Conservation (phyloP, 176 grass and related monocot genomes). For the Thalia dealbata region DNA sequence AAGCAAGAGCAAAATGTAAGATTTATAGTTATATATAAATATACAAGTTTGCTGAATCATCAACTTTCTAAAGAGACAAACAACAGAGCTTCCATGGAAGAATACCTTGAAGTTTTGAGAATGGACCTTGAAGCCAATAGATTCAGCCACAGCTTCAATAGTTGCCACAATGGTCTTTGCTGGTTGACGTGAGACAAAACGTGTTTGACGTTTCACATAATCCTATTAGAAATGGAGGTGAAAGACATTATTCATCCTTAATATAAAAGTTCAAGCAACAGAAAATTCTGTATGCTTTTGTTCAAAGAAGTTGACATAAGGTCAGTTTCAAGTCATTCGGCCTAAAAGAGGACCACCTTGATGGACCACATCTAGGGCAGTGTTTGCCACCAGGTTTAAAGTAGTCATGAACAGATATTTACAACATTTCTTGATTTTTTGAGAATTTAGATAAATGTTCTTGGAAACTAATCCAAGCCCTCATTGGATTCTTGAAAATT, state of each 20-base stretch:
- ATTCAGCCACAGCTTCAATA: slow-evolving; percentile 55
- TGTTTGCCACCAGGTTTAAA: too few species aligned
- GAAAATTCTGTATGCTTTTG: neutral
- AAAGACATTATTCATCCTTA: neutral
- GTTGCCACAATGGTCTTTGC: slow-evolving; percentile 59
- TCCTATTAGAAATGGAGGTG: slow-evolving; percentile 29
- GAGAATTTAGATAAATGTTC: too few species aligned
- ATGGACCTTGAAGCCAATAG: slow-evolving; percentile 79
- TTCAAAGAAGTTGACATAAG: neutral
- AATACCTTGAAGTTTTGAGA: slow-evolving; percentile 93
- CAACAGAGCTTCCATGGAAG: neutral
- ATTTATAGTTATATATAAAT: neutral
- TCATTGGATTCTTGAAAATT: too few species aligned
- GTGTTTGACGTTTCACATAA: slow-evolving; percentile 80
- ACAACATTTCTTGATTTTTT: too few species aligned
- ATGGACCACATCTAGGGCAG: too few species aligned
- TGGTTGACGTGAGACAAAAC: slow-evolving; percentile 82
- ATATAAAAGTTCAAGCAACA: slow-evolving; percentile 1
- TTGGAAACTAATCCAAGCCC: too few species aligned
- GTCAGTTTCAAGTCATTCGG: neutral
- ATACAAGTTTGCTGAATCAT: neutral
- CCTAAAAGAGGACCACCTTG: too few species aligned
- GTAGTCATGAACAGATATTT: too few species aligned
- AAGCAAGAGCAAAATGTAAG: neutral
- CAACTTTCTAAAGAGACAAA: neutral